These are phyloP conservation scores for Lentinula boryana DNA, from an alignment of 768 basidiomycete species.

Conservation along the genomic window DNA sequence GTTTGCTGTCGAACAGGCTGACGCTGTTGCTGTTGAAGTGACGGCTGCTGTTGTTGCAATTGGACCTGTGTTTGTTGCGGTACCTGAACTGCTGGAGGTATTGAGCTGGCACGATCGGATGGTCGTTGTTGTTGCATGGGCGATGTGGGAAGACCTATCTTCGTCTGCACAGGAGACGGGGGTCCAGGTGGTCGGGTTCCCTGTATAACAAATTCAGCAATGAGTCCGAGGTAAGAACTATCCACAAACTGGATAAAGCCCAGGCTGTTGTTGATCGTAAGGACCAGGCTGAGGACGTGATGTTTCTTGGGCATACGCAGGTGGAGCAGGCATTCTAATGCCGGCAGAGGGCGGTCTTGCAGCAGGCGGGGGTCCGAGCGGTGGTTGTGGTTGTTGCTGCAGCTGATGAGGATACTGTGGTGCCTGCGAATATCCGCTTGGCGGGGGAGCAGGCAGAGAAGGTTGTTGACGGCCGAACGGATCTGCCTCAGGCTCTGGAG, in stretches of 20 bases:
- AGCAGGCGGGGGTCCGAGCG: slow-evolving; percentile 17
- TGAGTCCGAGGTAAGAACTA: neutral
- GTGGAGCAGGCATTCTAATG: slow-evolving; percentile 35
- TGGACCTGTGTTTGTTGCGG: slow-evolving; percentile 17
- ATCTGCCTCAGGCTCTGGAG: slow-evolving; percentile 30
- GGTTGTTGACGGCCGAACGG: slow-evolving; percentile 31
- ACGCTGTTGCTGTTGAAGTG: slow-evolving; percentile 28
- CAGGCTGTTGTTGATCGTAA: slow-evolving; percentile 22
- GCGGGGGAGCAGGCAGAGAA: slow-evolving; percentile 18
- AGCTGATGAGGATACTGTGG: slow-evolving; percentile 31
- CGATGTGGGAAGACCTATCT: slow-evolving; percentile 15
- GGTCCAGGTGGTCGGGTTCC: slow-evolving; percentile 15
- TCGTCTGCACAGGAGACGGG: slow-evolving; percentile 12
- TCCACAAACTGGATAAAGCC: slow-evolving; percentile 20
- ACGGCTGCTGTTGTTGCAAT: slow-evolving; percentile 20
- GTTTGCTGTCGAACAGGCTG: slow-evolving; percentile 36
- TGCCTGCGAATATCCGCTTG: slow-evolving; percentile 37
- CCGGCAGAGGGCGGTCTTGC: slow-evolving; percentile 33
- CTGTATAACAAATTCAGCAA: slow-evolving; percentile 10
- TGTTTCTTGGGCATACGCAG: slow-evolving; percentile 38
- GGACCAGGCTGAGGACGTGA: slow-evolving; percentile 20
- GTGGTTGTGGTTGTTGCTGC: slow-evolving; percentile 16
- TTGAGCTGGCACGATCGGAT: slow-evolving; percentile 5
- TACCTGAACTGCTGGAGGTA: neutral
- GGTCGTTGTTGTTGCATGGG: slow-evolving; percentile 9